Percentiles rank a stretch among this genome's conserved stretches.
Evolutionary conservation across 1,139 yeast genomes (phyloP).

Genomic region (Meyerozyma carpophila): DNA sequence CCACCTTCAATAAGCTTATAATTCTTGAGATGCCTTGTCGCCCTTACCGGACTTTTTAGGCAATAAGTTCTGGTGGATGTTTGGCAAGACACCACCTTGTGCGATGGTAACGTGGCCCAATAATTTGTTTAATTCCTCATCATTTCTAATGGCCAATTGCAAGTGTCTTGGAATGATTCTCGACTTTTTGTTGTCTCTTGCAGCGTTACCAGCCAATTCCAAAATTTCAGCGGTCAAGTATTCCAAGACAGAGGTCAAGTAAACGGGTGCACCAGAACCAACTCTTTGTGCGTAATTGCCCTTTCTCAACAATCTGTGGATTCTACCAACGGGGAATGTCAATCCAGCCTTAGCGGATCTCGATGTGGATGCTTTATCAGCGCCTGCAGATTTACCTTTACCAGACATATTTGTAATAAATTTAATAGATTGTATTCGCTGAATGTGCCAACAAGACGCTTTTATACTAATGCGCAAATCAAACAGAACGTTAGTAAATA

Average conservation of each 20-base stretch:
- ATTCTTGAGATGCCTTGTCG: conserved; percentile 16
- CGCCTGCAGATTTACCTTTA: conserved; percentile 94
- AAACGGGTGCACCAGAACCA: conserved; percentile 98
- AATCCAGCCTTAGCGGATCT: conserved; percentile 98
- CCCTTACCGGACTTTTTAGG: conserved; percentile 17
- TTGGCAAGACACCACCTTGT: conserved; percentile 21
- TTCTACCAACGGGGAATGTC: conserved; percentile 99
- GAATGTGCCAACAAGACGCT: neutral
- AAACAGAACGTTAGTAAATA: neutral
- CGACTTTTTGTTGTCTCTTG: conserved; percentile 96
- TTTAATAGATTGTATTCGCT: neutral
- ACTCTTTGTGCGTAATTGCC: conserved; percentile 99
- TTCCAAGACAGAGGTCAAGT: conserved; percentile 93
- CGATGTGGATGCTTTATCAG: conserved; percentile 92
- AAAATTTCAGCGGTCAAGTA: conserved; percentile 95
- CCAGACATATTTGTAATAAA: conserved; percentile 31
- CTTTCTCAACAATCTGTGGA: conserved; percentile 93
- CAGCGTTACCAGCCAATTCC: conserved; percentile 98
- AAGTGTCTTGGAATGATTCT: conserved; percentile 98
- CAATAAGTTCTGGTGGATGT: conserved; percentile 18
- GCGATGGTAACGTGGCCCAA: conserved; percentile 37
- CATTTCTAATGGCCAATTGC: conserved; percentile 97
- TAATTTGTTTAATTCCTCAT: conserved; percentile 91
- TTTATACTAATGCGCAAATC: neutral
- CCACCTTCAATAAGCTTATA: conserved; percentile 7